Conservation (phyloP, 1,284 basidiomycete species). For the Ceratobasidium sp. region DNA sequence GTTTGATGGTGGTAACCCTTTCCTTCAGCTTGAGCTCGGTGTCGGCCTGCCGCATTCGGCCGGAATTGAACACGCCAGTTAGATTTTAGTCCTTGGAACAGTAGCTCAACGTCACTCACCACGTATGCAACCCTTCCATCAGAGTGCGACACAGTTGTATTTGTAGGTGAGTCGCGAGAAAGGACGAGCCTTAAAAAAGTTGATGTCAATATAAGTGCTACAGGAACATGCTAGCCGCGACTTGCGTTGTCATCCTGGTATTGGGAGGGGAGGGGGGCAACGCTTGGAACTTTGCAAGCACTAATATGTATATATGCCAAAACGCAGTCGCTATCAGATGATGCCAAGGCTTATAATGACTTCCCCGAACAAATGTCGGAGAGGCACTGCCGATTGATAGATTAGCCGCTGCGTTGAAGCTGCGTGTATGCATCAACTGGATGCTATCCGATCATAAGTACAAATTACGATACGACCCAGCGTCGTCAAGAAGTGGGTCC, state of each 20-base stretch:
- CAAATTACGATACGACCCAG: neutral
- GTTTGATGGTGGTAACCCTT: slow-evolving; percentile 10
- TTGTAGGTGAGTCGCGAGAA: slow-evolving; percentile 22
- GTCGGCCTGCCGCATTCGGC: neutral
- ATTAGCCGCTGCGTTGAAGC: neutral
- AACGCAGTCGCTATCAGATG: too few species aligned
- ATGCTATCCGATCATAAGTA: neutral
- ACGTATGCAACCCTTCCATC: slow-evolving; percentile 23
- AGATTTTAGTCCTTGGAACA: too few species aligned
- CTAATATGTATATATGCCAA: too few species aligned
- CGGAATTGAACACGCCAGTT: neutral
- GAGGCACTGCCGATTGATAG: neutral
- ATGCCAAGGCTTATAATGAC: neutral
- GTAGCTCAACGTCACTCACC: neutral
- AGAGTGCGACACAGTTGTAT: neutral
- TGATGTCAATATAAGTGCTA: neutral
- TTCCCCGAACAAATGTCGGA: neutral
- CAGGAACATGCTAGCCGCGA: neutral
- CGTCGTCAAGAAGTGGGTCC: neutral
- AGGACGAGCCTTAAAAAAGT: slow-evolving; percentile 7
- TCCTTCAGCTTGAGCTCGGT: slow-evolving; percentile 11
- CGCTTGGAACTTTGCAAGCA: too few species aligned
- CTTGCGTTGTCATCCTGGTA: slow-evolving; percentile 24
- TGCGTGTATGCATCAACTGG: neutral
- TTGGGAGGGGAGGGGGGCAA: neutral